phyloP scores from a whole-genome alignment of 169 alveolate species.

The Plasmodium cynomolgi region DNA sequence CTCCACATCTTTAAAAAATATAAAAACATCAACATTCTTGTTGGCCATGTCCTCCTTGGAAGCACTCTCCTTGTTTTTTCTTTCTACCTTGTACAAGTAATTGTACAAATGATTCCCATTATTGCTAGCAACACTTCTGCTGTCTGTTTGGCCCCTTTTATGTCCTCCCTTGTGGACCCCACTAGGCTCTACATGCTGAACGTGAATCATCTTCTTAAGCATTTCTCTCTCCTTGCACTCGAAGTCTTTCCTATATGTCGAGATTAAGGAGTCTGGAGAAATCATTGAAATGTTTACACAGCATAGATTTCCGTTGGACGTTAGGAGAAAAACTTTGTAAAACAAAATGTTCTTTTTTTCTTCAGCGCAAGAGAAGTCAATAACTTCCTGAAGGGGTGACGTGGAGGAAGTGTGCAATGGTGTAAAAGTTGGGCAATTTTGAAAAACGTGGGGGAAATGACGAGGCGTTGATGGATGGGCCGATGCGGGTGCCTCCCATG shows the following conservation, averaged over 20 bases:
- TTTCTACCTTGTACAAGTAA: slow-evolving; percentile 52
- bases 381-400: slow-evolving; percentile 21
- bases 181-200: not conserved
- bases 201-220: slow-evolving; percentile 42
- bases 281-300: slow-evolving; percentile 62
- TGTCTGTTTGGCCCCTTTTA: not conserved
- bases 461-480: not conserved
- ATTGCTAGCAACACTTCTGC: not conserved
- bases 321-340: slow-evolving; percentile 49
- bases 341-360: slow-evolving; percentile 15
- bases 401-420: not conserved
- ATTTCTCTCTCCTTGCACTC: slow-evolving; percentile 63
- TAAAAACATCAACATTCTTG: slow-evolving; percentile 35
- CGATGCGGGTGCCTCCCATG: not conserved
- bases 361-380: slow-evolving; percentile 15
- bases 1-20: slow-evolving; percentile 47
- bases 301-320: slow-evolving; percentile 59
- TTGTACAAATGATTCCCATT: slow-evolving; percentile 19
- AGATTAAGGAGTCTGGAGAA: slow-evolving; percentile 29
- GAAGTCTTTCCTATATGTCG: slow-evolving; percentile 38
- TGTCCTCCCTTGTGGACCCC: not conserved
- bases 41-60: not conserved
- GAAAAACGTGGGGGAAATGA: not conserved
- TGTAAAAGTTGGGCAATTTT: not conserved
- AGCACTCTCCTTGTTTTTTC: not conserved